These are phyloP conservation scores for Phyllosticta citrichinensis DNA, from an alignment of 2,329 filamentous ascomycete species.

Conservation along the genomic window DNA sequence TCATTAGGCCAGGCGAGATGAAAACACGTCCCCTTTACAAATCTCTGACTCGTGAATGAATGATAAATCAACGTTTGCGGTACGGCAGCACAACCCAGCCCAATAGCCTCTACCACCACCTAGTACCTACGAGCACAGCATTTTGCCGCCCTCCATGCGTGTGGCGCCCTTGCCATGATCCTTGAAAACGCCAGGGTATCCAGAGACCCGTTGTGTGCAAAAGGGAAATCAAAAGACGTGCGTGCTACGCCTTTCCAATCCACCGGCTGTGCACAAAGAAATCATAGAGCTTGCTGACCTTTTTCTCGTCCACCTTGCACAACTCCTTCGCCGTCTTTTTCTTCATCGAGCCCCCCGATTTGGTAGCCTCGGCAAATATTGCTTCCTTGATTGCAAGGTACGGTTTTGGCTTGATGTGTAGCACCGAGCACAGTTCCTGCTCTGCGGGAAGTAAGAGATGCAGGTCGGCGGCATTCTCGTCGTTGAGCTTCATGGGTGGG, in stretches of 20 bases:
- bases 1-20: background rate
- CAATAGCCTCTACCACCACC: background rate
- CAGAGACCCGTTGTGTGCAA: conserved; percentile 3
- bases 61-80: too few relatives aligned
- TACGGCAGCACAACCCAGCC: background rate
- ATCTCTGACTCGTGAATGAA: background rate
- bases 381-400: conserved; percentile 92
- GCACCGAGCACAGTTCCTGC: conserved; percentile 70
- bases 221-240: background rate
- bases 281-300: conserved; percentile 79
- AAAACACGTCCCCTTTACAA: background rate
- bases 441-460: conserved; percentile 82
- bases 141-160: background rate
- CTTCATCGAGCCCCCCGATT: conserved; percentile 77
- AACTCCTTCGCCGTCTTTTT: conserved; percentile 90
- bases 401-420: conserved; percentile 84
- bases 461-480: conserved; percentile 69
- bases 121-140: background rate
- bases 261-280: conserved; percentile 91
- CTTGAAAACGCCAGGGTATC: conserved; percentile 10
- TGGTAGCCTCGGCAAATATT: conserved; percentile 81
- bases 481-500: conserved; percentile 56
- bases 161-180: background rate
- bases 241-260: conserved; percentile 65
- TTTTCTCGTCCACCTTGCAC: conserved; percentile 71